Evolutionary conservation across 208 protist genomes (phyloP).

Genomic region (Kentomonas sorsogonicus): DNA sequence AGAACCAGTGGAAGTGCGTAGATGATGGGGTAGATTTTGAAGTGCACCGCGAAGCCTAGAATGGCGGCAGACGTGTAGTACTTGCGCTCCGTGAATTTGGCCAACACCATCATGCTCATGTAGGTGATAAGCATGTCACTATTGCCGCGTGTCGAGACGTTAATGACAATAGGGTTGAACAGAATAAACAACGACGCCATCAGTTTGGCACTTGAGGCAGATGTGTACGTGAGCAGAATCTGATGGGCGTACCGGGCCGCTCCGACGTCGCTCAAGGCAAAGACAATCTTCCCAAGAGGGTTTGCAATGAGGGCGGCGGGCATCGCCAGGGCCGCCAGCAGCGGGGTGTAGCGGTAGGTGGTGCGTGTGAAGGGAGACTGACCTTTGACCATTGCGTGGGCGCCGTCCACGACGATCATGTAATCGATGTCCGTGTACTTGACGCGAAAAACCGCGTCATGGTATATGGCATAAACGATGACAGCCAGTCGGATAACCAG

Average conservation of each 20-base stretch:
- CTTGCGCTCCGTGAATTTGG: slow-evolving; percentile 45
- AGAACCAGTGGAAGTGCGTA: slow-evolving; percentile 80
- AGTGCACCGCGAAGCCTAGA: slow-evolving; percentile 83
- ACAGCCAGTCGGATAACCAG: slow-evolving; percentile 53
- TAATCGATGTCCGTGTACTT: slow-evolving; percentile 97
- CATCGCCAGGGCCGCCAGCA: slow-evolving; percentile 79
- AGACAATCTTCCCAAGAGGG: slow-evolving; percentile 84
- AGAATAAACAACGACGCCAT: slow-evolving; percentile 77
- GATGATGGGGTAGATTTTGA: slow-evolving; percentile 93
- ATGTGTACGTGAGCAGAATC: slow-evolving; percentile 56
- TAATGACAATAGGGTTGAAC: slow-evolving; percentile 90
- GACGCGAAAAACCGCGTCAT: slow-evolving; percentile 78
- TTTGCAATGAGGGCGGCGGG: slow-evolving; percentile 66
- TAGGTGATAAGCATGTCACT: slow-evolving; percentile 90
- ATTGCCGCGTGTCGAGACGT: slow-evolving; percentile 92
- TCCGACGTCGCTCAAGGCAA: slow-evolving; percentile 74
- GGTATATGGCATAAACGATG: slow-evolving; percentile 69
- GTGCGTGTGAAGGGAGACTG: slow-evolving; percentile 84
- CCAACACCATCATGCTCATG: slow-evolving; percentile 74
- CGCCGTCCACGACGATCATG: slow-evolving; percentile 93
- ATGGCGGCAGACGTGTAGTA: slow-evolving; percentile 45
- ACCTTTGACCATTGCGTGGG: slow-evolving; percentile 71
- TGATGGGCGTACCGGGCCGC: slow-evolving; percentile 65
- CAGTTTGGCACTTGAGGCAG: slow-evolving; percentile 49
- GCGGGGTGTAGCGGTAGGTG: slow-evolving; percentile 95